Evolutionary conservation across 768 basidiomycete species (phyloP).

Genomic region (Termitomyces sp.): DNA sequence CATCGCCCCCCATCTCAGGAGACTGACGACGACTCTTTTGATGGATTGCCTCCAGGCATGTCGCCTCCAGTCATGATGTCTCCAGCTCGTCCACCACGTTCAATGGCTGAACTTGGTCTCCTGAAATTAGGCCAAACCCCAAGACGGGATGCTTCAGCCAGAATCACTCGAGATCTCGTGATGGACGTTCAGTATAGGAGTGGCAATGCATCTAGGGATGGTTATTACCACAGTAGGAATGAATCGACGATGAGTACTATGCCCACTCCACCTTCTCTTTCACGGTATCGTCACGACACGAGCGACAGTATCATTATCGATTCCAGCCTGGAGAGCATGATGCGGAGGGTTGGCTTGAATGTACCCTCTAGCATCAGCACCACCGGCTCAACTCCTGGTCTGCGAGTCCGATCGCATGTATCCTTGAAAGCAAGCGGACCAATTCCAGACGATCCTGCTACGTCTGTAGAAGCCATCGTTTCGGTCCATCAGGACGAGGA

Average conservation of each 20-base stretch:
- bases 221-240: constrained; percentile 23
- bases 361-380: constrained; percentile 25
- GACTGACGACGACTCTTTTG: constrained; percentile 48
- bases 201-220: constrained; percentile 21
- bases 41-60: constrained; percentile 51
- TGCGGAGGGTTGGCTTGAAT: constrained; percentile 53
- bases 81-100: constrained; percentile 45
- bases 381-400: constrained; percentile 12
- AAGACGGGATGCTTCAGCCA: constrained; percentile 60
- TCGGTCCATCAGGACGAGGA: constrained; percentile 16
- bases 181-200: constrained; percentile 43
- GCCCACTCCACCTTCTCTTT: constrained; percentile 66
- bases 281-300: constrained; percentile 52
- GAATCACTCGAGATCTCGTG: constrained; percentile 63
- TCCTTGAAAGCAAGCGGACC: neutral
- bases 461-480: constrained; percentile 7
- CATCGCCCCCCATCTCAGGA: constrained; percentile 16
- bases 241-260: constrained; percentile 68
- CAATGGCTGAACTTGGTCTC: constrained; percentile 42
- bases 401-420: constrained; percentile 26
- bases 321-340: constrained; percentile 64
- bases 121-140: constrained; percentile 58
- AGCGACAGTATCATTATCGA: constrained; percentile 46
- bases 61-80: constrained; percentile 55
- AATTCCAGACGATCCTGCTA: neutral